Evolutionary conservation across 805 yeast species (phyloP).

Genomic region (Metschnikowia kunwiensis): DNA sequence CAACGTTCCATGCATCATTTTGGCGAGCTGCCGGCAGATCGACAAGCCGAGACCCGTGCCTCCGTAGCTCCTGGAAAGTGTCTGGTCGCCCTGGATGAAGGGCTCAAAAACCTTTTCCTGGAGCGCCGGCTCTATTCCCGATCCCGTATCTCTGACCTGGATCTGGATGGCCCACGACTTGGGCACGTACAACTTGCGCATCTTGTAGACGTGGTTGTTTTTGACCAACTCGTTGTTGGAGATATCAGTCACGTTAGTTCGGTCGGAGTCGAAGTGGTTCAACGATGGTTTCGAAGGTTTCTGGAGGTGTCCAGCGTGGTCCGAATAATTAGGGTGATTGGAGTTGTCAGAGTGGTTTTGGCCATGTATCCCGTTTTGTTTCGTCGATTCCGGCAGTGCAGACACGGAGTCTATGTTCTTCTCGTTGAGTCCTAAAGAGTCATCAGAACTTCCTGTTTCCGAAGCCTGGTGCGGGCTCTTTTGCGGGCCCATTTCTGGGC

Average conservation of each 20-base stretch:
- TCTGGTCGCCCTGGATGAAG: slow-evolving; percentile 95
- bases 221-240: slow-evolving; percentile 32
- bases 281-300: slow-evolving; percentile 3
- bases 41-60: slow-evolving; percentile 93
- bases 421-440: slow-evolving; percentile 3
- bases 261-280: slow-evolving; percentile 2
- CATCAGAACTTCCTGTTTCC: not conserved
- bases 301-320: too few species aligned
- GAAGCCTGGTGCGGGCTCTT: not conserved
- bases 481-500: not conserved
- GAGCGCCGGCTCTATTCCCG: slow-evolving; percentile 82
- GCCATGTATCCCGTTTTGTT: not conserved
- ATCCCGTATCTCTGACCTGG: slow-evolving; percentile 85
- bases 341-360: not conserved
- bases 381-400: slow-evolving; percentile 6
- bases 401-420: not conserved
- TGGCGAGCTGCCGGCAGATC: slow-evolving; percentile 87
- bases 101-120: slow-evolving; percentile 92
- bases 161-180: slow-evolving; percentile 61
- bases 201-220: slow-evolving; percentile 32
- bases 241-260: slow-evolving; percentile 5
- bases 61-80: slow-evolving; percentile 84
- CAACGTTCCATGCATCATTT: slow-evolving; percentile 86
- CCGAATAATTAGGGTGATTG: not conserved
- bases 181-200: slow-evolving; percentile 35